A percentile compares a stretch with the other conserved stretches of the same genome.
These are phyloP conservation scores for Sporothrix pseudoabietina DNA, from an alignment of 2,329 filamentous ascomycete genomes.

Conservation along the genomic window DNA sequence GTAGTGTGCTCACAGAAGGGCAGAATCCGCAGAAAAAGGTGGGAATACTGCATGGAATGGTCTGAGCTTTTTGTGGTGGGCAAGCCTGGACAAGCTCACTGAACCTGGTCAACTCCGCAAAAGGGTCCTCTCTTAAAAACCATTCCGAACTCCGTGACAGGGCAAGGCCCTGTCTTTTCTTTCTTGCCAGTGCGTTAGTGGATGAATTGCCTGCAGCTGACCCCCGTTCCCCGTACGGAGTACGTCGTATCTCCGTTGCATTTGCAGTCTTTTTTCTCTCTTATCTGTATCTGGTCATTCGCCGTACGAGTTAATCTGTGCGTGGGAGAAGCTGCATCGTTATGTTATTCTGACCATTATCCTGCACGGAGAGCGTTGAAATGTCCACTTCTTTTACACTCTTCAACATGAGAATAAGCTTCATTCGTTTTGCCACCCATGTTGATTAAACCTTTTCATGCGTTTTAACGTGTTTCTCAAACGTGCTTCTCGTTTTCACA, in stretches of 20 bases:
- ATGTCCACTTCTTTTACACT: background rate
- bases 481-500: background rate
- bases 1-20: too few relatives aligned
- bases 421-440: constrained; percentile 10
- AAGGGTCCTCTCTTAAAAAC: background rate
- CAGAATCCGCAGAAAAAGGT: background rate
- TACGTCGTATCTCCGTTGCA: background rate
- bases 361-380: background rate
- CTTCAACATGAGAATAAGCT: background rate
- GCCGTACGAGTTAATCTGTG: background rate
- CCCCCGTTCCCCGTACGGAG: background rate
- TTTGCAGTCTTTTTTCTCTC: background rate
- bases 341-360: background rate
- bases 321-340: background rate
- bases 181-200: background rate
- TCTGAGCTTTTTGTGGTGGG: background rate
- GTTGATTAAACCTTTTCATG: constrained; percentile 1
- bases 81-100: background rate
- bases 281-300: constrained; percentile 5
- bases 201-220: background rate
- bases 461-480: background rate
- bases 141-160: constrained; percentile 14
- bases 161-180: constrained; percentile 16
- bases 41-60: constrained; percentile 1
- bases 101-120: constrained; percentile 21